Conservation (phyloP, 2,329 filamentous ascomycete species). For the Aspergillus spinulosporus region DNA sequence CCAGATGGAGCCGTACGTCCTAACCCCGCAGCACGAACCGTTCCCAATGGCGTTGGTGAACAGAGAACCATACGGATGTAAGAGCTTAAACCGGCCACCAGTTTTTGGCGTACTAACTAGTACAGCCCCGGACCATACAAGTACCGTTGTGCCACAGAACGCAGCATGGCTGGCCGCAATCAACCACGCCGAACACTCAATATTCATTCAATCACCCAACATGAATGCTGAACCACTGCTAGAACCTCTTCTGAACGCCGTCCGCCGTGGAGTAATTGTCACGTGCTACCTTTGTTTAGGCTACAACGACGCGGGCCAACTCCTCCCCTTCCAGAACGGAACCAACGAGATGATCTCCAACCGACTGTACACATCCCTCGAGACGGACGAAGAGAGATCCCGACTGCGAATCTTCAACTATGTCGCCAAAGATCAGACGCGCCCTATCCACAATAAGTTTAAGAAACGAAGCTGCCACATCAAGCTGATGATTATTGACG, state of each 20-base stretch:
- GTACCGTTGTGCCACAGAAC: slow-evolving; percentile 69
- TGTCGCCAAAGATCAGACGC: slow-evolving; percentile 69
- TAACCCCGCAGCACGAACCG: slow-evolving; percentile 53
- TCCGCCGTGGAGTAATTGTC: slow-evolving; percentile 67
- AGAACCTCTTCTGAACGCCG: slow-evolving; percentile 62
- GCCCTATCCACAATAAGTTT: slow-evolving; percentile 65
- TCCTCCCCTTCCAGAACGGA: slow-evolving; percentile 73
- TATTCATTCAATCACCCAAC: slow-evolving; percentile 80
- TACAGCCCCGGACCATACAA: slow-evolving; percentile 58
- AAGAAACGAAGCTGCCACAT: slow-evolving; percentile 71
- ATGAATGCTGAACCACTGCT: slow-evolving; percentile 71
- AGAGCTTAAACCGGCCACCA: slow-evolving; percentile 9
- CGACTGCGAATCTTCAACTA: slow-evolving; percentile 68
- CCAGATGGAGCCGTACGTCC: slow-evolving; percentile 67
- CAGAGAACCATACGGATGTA: slow-evolving; percentile 63
- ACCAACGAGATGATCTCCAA: slow-evolving; percentile 71
- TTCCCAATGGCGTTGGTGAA: slow-evolving; percentile 73
- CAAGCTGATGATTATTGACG: slow-evolving; percentile 75
- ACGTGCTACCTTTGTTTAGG: slow-evolving; percentile 73
- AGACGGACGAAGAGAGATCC: slow-evolving; percentile 51
- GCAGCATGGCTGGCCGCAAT: slow-evolving; percentile 71
- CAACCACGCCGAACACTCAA: slow-evolving; percentile 59
- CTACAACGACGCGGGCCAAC: slow-evolving; percentile 76
- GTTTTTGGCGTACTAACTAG: background rate
- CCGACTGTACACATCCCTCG: slow-evolving; percentile 58